Evolutionary conservation across 2,329 filamentous ascomycete genomes (phyloP).

Genomic region (Claviceps sp.): DNA sequence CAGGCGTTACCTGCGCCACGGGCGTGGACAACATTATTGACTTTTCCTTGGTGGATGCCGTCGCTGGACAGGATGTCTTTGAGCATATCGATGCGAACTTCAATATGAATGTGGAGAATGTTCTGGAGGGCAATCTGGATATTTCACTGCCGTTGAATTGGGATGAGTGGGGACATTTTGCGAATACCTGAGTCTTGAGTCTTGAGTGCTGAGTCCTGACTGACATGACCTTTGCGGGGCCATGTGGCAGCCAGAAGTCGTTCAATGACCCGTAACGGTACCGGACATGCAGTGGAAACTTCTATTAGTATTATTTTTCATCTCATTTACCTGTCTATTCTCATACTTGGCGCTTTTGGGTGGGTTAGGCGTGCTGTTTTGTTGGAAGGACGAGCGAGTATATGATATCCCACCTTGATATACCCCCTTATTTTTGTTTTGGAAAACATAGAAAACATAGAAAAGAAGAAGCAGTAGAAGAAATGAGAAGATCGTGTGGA

Average conservation of each 20-base stretch:
- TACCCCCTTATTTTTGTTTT: not conserved
- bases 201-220: too few relatives aligned
- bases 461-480: not conserved
- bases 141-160: conserved; percentile 40
- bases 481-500: too few relatives aligned
- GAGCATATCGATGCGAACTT: conserved; percentile 42
- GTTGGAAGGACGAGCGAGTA: not conserved
- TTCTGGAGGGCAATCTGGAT: conserved; percentile 40
- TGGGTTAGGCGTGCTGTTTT: not conserved
- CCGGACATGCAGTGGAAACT: too few relatives aligned
- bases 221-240: not conserved
- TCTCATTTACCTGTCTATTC: too few relatives aligned
- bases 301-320: too few relatives aligned
- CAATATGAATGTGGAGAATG: conserved; percentile 39
- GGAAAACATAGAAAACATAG: not conserved
- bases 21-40: conserved; percentile 24
- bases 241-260: too few relatives aligned
- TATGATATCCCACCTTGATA: not conserved
- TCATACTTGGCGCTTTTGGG: not conserved
- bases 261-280: too few relatives aligned
- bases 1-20: conserved; percentile 14
- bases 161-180: conserved; percentile 29
- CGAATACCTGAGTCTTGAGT: not conserved
- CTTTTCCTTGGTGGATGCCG: conserved; percentile 27
- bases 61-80: conserved; percentile 39